Evolutionary conservation across 176 grass and related monocot species (phyloP), one percentile per base, ranked within the genome.

Genomic region (Neostapfia colusana): DNA sequence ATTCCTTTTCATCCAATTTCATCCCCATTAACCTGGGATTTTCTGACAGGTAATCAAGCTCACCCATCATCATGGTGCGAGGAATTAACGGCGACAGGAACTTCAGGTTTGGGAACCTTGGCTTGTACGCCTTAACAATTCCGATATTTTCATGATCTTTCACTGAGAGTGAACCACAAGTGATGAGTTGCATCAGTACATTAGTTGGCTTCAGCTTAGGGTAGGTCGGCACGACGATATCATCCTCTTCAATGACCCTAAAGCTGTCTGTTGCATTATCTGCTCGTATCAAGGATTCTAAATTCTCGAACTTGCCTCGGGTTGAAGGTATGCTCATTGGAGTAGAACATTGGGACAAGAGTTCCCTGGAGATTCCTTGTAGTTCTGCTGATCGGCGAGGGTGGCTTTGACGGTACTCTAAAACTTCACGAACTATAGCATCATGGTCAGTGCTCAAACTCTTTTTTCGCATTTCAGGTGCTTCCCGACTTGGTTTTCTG

Each of bases 141-240:
- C 87, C 80, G 50, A 77, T 76, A 43, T 26, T 75, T 50, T 84
- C 83, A 70, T 83, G 85, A 78, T 95, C 89, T 67, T 89, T 99
- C 51, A 92, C 89, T 4, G 95, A 88, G 64, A 95, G 89, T 11
- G 95, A 86, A 20, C 91, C 95, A 27, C 95, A 99, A 11, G 89
- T 88, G 61, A 99, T 92, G 40, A 99, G 79, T 34, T 99, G 91
- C 89, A 99, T 99, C 65, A 99, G 74, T 35, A 92, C 75, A 83
- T 84, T 95, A 0, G 87, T 40, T 0, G 87, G 89, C 74, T 81
- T 99, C 26, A 90, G 61, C 80, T 89, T 95, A 0, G 91, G 87
- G 15, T 77, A 82, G 44, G 54, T 88, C 12, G 85, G 84, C 56
- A 89, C 56, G 14, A 99, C 77, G n/a, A 88, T 77, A 34, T 99